Conservation (phyloP, 2,329 filamentous ascomycete species). For the Fusarium sp. region DNA sequence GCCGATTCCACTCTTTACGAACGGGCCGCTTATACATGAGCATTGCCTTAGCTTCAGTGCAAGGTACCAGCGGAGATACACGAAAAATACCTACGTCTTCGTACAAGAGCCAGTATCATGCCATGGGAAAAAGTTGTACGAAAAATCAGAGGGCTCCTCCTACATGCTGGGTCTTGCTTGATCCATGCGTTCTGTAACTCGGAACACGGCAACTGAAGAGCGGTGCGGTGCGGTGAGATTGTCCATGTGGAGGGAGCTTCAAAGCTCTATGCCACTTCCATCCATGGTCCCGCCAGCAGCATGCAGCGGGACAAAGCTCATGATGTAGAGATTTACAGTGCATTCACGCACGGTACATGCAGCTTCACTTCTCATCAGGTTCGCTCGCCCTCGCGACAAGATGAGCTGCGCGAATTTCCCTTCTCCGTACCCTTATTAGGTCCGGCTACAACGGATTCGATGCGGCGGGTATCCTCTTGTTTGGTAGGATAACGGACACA, state of each 20-base stretch:
- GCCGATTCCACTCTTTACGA: slow-evolving; percentile 31
- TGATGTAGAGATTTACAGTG: slow-evolving; percentile 27
- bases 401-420: slow-evolving; percentile 38
- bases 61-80: slow-evolving; percentile 36
- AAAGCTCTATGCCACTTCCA: slow-evolving; percentile 33
- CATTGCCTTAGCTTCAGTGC: slow-evolving; percentile 20
- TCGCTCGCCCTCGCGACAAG: slow-evolving; percentile 1
- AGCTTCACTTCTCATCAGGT: neutral
- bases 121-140: neutral
- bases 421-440: slow-evolving; percentile 10
- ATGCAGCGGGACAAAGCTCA: slow-evolving; percentile 19
- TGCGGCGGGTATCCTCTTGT: slow-evolving; percentile 3
- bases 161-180: neutral
- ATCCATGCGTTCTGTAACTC: slow-evolving; percentile 36
- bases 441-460: slow-evolving; percentile 20
- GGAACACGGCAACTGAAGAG: slow-evolving; percentile 46
- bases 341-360: slow-evolving; percentile 7
- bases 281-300: slow-evolving; percentile 27
- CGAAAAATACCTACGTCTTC: neutral
- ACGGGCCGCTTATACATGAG: slow-evolving; percentile 37
- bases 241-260: slow-evolving; percentile 41
- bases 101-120: slow-evolving; percentile 17
- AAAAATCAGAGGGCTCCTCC: slow-evolving; percentile 9
- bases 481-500: slow-evolving; percentile 8
- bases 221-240: slow-evolving; percentile 47